Evolutionary conservation across 148 eudicot species (phyloP).

Genomic region (Drosera capensis): DNA sequence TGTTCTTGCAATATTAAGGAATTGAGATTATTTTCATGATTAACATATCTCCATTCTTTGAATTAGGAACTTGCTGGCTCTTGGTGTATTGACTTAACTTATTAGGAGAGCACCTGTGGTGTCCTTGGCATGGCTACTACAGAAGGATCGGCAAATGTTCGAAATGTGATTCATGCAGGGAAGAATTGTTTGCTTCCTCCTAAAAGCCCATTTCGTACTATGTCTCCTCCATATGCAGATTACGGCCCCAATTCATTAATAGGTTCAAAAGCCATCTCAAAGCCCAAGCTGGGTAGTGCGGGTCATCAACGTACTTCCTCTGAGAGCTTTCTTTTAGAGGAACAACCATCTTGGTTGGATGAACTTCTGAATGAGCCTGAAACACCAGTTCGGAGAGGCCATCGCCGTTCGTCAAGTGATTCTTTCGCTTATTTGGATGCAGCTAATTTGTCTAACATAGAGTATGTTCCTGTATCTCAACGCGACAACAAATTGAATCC

Average conservation of each 20-base stretch:
- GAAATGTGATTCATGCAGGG: constrained; percentile 46
- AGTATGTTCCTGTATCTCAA: constrained; percentile 32
- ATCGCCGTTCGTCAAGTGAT: constrained; percentile 97
- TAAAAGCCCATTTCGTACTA: constrained; percentile 75
- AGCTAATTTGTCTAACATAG: constrained; percentile 33
- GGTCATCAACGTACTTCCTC: constrained; percentile 92
- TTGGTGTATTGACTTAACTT: too few species aligned
- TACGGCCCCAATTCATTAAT: constrained; percentile 32
- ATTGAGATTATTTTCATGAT: too few species aligned
- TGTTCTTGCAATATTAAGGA: too few species aligned
- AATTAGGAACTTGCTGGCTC: too few species aligned
- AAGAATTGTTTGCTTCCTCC: constrained; percentile 82
- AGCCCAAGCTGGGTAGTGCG: constrained; percentile 43
- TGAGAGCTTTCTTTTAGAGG: constrained; percentile 67
- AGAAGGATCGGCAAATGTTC: constrained; percentile 51
- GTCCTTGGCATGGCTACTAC: constrained; percentile 58
- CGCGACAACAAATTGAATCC: constrained; percentile 30
- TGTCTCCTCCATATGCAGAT: constrained; percentile 51
- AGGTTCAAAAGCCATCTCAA: constrained; percentile 33
- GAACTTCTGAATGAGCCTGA: constrained; percentile 95
- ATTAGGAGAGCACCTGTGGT: too few species aligned
- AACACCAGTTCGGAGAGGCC: constrained; percentile 71
- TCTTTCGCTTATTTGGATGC: constrained; percentile 75
- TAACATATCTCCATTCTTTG: too few species aligned
- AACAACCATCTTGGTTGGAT: constrained; percentile 96